Evolutionary conservation across 2,329 filamentous ascomycete species (phyloP).

Genomic region (Neonectria coccinea): DNA sequence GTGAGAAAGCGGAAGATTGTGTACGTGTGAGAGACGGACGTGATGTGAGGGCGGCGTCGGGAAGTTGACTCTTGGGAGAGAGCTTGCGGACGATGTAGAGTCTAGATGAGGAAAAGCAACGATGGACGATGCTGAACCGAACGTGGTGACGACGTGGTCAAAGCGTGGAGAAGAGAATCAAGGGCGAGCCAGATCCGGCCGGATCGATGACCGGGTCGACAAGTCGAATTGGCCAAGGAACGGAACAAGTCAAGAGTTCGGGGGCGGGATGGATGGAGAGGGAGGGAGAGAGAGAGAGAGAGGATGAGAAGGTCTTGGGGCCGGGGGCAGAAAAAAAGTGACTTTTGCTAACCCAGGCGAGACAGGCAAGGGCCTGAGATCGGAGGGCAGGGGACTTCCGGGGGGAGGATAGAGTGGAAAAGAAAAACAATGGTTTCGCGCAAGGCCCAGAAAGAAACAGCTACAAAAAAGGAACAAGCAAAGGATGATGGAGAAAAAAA

Average conservation of each 20-base stretch:
- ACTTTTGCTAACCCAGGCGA: constrained; percentile 32
- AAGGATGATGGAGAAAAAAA: constrained; percentile 19
- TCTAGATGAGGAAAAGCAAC: constrained; percentile 19
- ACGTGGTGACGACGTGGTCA: constrained; percentile 23
- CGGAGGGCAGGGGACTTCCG: constrained; percentile 30
- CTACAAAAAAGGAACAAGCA: constrained; percentile 28
- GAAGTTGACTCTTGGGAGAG: constrained; percentile 3
- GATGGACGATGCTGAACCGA: constrained; percentile 28
- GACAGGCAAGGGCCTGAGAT: constrained; percentile 29
- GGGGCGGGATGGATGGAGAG: constrained; percentile 24
- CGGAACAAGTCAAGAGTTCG: constrained; percentile 31
- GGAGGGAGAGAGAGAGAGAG: constrained; percentile 9
- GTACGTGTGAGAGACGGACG: background rate
- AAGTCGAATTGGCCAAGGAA: constrained; percentile 36
- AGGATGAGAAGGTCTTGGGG: constrained; percentile 33
- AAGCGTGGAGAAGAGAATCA: constrained; percentile 36
- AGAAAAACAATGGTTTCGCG: constrained; percentile 28
- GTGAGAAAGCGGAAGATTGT: constrained; percentile 11
- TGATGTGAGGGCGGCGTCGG: constrained; percentile 15
- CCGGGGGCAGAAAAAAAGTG: constrained; percentile 32
- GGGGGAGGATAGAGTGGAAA: constrained; percentile 15
- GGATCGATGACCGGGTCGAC: constrained; percentile 37
- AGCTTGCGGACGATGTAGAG: constrained; percentile 14
- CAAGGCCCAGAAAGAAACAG: constrained; percentile 27
- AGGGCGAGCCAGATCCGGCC: constrained; percentile 38